Base-by-base conservation (phyloP, 2,329 filamentous ascomycete genomes). In the Trichoderma atroviride region DNA sequence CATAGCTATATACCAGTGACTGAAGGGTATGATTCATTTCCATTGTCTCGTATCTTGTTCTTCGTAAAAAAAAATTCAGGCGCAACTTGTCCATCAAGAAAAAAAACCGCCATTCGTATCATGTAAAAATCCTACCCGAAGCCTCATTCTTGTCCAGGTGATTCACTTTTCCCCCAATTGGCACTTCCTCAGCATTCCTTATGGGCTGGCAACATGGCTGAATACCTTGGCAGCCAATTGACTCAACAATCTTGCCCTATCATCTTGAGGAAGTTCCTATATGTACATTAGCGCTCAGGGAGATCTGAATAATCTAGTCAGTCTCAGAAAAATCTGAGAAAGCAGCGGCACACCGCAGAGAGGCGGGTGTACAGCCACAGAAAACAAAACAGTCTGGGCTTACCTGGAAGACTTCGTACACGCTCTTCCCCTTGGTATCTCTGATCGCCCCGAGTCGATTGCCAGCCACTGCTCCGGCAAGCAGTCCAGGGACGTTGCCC, bases 401-500 rank as follows among this genome's bases (percentile, higher is more conserved):
- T 75, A 84, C 84, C 82, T 87, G 89, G 79, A 95, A 98, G 19
- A 97, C 96, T 33, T 89, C 85, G 80, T 96, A 98, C 6, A 99
- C 96, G 77, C 93, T 97, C 89, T 97, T 98, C 27, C 94, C 94
- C 81, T 90, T 94, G 37, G 92, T 89, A 81, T 99, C 96, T 69
- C 96, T 86, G 24, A 99, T 88, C 7, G 93, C 92, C 0, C 96
- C 96, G n/a, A 98, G 81, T 63, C 94, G 83, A 81, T 97, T 98
- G 13, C 96, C 96, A 0, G 94, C 95, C 2, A 97, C 94, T 2
- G 93, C 93, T 3, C 96, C 96, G 0, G 95, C 95, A 47, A 98
- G 80, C 76, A 95, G 86, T 0, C 96, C 96, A 0, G 95, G 92
- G 60, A 97, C 88, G 78, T 98, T 98, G 33, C 91, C 96, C 31